Conservation (phyloP, 1,139 yeast genomes). For the Taiozyma onychis region DNA sequence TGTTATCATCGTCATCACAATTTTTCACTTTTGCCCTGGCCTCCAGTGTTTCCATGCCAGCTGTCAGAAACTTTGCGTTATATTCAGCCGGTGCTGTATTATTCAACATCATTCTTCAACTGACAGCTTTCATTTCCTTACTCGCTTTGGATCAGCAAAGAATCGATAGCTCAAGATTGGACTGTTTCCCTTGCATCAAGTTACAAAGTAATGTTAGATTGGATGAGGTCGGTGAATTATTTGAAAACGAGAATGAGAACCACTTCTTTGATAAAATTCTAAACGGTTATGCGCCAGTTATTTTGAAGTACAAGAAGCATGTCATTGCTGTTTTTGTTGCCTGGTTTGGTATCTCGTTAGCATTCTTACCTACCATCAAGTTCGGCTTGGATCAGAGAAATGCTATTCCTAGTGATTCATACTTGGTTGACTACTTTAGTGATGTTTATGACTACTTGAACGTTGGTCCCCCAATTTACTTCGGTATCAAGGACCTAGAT, state of each 20-base stretch:
- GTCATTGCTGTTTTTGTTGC: slow-evolving; percentile 50
- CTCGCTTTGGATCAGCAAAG: slow-evolving; percentile 64
- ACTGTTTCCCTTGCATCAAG: slow-evolving; percentile 49
- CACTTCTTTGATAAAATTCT: slow-evolving; percentile 35
- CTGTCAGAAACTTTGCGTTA: slow-evolving; percentile 86
- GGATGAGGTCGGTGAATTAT: slow-evolving; percentile 20
- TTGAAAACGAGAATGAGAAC: slow-evolving; percentile 20
- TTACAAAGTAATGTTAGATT: slow-evolving; percentile 15
- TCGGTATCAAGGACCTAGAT: slow-evolving; percentile 64
- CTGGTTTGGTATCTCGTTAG: slow-evolving; percentile 63
- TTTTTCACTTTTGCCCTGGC: slow-evolving; percentile 75
- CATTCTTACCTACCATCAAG: slow-evolving; percentile 61
- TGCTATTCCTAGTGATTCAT: slow-evolving; percentile 81
- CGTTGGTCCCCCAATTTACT: slow-evolving; percentile 90
- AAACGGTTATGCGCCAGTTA: slow-evolving; percentile 49
- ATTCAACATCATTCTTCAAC: slow-evolving; percentile 69
- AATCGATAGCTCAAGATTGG: slow-evolving; percentile 52
- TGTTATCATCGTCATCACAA: slow-evolving; percentile 73
- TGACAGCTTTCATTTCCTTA: slow-evolving; percentile 76
- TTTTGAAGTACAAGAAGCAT: slow-evolving; percentile 44
- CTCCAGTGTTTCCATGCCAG: slow-evolving; percentile 85
- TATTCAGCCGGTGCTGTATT: slow-evolving; percentile 86
- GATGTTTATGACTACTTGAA: slow-evolving; percentile 69
- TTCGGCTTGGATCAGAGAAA: slow-evolving; percentile 85
- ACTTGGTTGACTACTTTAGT: slow-evolving; percentile 71